Evolutionary conservation across 805 yeast species (phyloP).

Genomic region (Saccharomycopsis babjevae): DNA sequence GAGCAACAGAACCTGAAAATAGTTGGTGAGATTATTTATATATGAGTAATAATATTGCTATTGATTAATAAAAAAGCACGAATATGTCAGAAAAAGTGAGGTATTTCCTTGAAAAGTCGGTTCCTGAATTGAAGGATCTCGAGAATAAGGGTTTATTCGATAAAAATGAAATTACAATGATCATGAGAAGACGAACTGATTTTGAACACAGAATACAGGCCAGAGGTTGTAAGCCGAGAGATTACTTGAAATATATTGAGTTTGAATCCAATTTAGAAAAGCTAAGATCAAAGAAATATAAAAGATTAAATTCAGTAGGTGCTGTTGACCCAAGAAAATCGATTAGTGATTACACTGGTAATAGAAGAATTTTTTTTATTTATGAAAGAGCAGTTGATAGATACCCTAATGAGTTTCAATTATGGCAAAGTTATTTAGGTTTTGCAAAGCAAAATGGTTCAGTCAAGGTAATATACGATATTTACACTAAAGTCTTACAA

Average conservation of each 20-base stretch:
- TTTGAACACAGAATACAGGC: slow-evolving; percentile 85
- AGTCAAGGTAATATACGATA: slow-evolving; percentile 60
- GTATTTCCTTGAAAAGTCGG: slow-evolving; percentile 54
- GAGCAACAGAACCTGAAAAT: too few relatives aligned
- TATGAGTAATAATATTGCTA: neutral
- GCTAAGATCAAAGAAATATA: slow-evolving; percentile 60
- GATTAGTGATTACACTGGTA: slow-evolving; percentile 80
- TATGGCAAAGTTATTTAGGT: slow-evolving; percentile 72
- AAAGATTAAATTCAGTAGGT: slow-evolving; percentile 46
- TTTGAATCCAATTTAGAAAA: slow-evolving; percentile 76
- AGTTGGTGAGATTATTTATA: too few relatives aligned
- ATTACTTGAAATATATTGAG: slow-evolving; percentile 66
- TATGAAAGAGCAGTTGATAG: slow-evolving; percentile 74
- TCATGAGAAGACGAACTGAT: slow-evolving; percentile 90
- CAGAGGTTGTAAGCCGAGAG: slow-evolving; percentile 69
- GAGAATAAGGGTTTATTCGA: slow-evolving; percentile 72
- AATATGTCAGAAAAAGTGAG: slow-evolving; percentile 35
- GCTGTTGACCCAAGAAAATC: slow-evolving; percentile 49
- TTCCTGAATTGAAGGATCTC: slow-evolving; percentile 88
- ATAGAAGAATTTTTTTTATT: slow-evolving; percentile 68
- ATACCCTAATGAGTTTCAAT: slow-evolving; percentile 63
- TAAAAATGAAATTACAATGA: slow-evolving; percentile 68
- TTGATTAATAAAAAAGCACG: neutral
- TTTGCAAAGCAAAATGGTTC: slow-evolving; percentile 61
- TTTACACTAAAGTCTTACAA: slow-evolving; percentile 68